Percentiles rank a stretch among this genome's conserved stretches.
Conservation (phyloP, 768 basidiomycete genomes). For the Termitomyces sp. region DNA sequence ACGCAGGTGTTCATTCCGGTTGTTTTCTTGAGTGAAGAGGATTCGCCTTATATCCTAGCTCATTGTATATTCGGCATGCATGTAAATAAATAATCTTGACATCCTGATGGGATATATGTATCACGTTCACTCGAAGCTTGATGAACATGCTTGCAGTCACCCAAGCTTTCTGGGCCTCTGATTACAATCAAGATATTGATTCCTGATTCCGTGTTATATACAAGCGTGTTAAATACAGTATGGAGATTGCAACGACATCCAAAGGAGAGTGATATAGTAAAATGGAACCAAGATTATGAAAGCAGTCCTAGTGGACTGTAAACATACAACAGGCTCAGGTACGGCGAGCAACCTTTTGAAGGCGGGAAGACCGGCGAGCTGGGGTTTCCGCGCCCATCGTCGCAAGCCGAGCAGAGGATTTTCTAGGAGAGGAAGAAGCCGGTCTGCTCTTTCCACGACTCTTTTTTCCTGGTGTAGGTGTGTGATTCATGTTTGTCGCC, state of each 20-base stretch:
- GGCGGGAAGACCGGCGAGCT: constrained; percentile 27
- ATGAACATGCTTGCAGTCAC: background rate
- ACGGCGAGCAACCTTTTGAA: constrained; percentile 24
- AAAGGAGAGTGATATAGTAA: constrained; percentile 2
- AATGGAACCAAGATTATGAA: background rate
- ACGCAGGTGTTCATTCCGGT: background rate
- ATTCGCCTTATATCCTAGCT: background rate
- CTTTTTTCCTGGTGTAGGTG: constrained; percentile 1
- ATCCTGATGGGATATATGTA: background rate
- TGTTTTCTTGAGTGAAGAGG: background rate
- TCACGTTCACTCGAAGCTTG: background rate
- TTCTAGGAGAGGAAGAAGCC: constrained; percentile 4
- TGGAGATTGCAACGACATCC: constrained; percentile 2
- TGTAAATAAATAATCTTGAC: constrained; percentile 7
- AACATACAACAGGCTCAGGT: background rate
- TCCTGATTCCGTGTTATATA: constrained; percentile 1
- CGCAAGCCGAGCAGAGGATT: constrained; percentile 4
- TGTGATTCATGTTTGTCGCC: background rate
- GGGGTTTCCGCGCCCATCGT: constrained; percentile 14
- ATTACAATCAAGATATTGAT: background rate
- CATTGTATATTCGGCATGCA: constrained; percentile 4
- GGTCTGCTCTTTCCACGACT: constrained; percentile 13
- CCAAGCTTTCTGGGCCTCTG: background rate
- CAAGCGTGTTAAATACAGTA: background rate
- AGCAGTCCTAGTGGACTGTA: background rate